Percentiles rank a stretch among this genome's conserved stretches.
Evolutionary conservation across 805 yeast genomes (phyloP).

Genomic region (Metschnikowia vanudenii): DNA sequence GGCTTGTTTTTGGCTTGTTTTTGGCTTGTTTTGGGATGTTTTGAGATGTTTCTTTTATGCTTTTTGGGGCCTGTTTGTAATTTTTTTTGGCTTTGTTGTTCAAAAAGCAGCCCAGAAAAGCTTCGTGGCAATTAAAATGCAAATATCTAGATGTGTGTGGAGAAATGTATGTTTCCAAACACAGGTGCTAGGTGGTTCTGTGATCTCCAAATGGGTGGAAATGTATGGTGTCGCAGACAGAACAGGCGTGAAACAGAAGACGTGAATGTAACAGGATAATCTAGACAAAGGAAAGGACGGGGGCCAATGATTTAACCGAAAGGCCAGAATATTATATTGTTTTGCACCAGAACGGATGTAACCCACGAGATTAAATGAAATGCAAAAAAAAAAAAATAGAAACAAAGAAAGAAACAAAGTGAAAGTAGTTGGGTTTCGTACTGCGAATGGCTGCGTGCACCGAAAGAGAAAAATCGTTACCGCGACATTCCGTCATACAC

Average conservation of each 20-base stretch:
- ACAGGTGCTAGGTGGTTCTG: neutral
- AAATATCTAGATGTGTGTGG: neutral
- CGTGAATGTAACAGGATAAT: neutral
- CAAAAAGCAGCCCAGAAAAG: no score
- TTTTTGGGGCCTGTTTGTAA: no score
- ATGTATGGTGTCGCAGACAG: slow-evolving; percentile 2
- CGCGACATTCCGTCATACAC: slow-evolving; percentile 8
- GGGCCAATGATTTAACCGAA: neutral
- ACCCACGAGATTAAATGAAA: neutral
- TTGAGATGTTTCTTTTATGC: no score
- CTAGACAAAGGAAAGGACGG: neutral
- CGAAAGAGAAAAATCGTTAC: slow-evolving; percentile 7
- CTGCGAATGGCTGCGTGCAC: slow-evolving; percentile 15
- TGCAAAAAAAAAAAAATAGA: neutral
- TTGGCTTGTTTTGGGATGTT: no score
- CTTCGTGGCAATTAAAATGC: neutral
- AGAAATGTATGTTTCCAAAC: neutral
- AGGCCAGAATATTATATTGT: neutral
- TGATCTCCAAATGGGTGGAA: neutral
- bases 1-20: no score
- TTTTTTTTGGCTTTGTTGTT: no score
- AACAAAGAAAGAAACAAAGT: slow-evolving; percentile 1
- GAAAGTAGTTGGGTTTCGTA: slow-evolving; percentile 7
- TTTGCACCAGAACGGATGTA: neutral
- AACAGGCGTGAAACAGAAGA: neutral